Evolutionary conservation across 1,284 basidiomycete species (phyloP).

Genomic region (Trichosporon ovoides): DNA sequence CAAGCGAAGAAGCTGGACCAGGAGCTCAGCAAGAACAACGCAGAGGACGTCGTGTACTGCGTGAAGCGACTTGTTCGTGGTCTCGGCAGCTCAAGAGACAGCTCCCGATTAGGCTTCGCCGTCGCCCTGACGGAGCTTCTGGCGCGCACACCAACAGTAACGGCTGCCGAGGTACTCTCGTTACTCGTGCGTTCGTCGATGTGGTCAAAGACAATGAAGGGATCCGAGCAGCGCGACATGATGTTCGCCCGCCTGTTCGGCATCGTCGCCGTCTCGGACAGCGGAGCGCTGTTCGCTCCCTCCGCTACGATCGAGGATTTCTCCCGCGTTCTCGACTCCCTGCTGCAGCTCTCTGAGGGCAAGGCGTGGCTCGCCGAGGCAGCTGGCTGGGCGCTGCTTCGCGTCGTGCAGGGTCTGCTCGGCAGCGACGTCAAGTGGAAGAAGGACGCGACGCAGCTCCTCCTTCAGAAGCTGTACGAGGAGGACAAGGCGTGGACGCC

Average conservation of each 20-base stretch:
- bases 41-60: slow-evolving; percentile 83
- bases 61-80: slow-evolving; percentile 78
- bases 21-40: slow-evolving; percentile 58
- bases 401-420: slow-evolving; percentile 60
- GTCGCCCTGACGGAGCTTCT: slow-evolving; percentile 93
- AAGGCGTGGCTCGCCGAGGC: slow-evolving; percentile 91
- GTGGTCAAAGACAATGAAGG: slow-evolving; percentile 66
- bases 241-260: slow-evolving; percentile 92
- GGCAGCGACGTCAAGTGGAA: slow-evolving; percentile 65
- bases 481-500: slow-evolving; percentile 67
- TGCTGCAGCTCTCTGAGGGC: slow-evolving; percentile 67
- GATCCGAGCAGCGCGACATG: slow-evolving; percentile 86
- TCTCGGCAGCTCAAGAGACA: slow-evolving; percentile 84
- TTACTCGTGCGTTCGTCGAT: slow-evolving; percentile 67
- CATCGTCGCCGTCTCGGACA: slow-evolving; percentile 72
- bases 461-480: slow-evolving; percentile 56
- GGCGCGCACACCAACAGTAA: slow-evolving; percentile 70
- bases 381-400: slow-evolving; percentile 74
- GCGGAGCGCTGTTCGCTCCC: slow-evolving; percentile 65
- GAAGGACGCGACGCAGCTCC: slow-evolving; percentile 58
- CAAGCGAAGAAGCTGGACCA: slow-evolving; percentile 43
- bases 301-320: slow-evolving; percentile 60
- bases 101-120: slow-evolving; percentile 87
- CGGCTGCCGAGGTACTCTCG: slow-evolving; percentile 65
- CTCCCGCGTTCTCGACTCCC: slow-evolving; percentile 59